Percentiles rank a stretch among this genome's conserved stretches.
Evolutionary conservation across 1,284 basidiomycete species (phyloP).

Genomic region (Omphalotus olearius): DNA sequence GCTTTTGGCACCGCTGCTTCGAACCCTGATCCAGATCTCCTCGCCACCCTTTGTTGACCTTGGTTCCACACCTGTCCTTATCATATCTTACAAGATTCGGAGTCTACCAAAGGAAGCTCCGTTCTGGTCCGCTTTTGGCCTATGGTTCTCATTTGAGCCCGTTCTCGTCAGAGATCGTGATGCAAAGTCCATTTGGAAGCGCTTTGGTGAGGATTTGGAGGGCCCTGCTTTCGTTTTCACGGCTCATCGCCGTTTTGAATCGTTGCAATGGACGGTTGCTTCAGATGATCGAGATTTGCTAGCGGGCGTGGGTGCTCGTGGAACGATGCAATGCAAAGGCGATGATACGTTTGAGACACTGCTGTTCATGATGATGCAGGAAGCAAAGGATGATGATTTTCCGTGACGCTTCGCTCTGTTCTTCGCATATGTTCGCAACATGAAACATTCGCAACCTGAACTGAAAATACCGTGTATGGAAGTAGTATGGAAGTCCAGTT

Average conservation of each 20-base stretch:
- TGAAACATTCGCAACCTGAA: background rate
- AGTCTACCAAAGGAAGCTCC: constrained; percentile 72
- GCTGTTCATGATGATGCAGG: constrained; percentile 48
- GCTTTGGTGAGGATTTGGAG: constrained; percentile 34
- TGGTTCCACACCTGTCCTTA: constrained; percentile 13
- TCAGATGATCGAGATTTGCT: constrained; percentile 49
- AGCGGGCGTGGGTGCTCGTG: constrained; percentile 47
- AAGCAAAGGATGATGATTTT: constrained; percentile 2
- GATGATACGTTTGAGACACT: constrained; percentile 70
- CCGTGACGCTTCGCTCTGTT: too few species aligned
- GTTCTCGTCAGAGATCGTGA: constrained; percentile 39
- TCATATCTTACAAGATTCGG: constrained; percentile 76
- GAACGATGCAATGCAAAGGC: constrained; percentile 37
- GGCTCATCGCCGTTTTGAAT: constrained; percentile 53
- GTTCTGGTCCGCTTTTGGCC: constrained; percentile 80
- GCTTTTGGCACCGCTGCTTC: constrained; percentile 64
- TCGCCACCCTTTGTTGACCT: constrained; percentile 36
- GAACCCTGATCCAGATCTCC: constrained; percentile 64
- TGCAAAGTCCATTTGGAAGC: constrained; percentile 30
- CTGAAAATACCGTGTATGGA: too few species aligned
- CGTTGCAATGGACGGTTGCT: constrained; percentile 52
- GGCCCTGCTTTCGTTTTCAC: constrained; percentile 57
- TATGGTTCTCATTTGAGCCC: constrained; percentile 74
- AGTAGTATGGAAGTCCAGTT: too few species aligned
- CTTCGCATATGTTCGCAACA: too few species aligned